Conservation (phyloP, 2,329 filamentous ascomycete species). For the Bipolaris cookei region DNA sequence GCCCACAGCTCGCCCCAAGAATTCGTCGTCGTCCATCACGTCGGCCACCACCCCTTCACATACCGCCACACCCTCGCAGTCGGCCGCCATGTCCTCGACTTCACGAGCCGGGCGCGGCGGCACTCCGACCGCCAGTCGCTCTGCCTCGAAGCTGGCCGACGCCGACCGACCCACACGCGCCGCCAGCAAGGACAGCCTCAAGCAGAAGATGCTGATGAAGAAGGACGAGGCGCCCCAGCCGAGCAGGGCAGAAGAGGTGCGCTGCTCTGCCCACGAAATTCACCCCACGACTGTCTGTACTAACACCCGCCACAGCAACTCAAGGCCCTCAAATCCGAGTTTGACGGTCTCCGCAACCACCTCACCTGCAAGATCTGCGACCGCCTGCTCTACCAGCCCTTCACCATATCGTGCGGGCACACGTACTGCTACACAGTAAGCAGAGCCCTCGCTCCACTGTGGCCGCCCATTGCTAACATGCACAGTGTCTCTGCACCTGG, state of each 20-base stretch:
- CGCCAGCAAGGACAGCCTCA: slow-evolving; percentile 50
- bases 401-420: slow-evolving; percentile 71
- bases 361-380: slow-evolving; percentile 74
- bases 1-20: slow-evolving; percentile 40
- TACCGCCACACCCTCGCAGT: slow-evolving; percentile 28
- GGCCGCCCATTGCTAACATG: slow-evolving; percentile 28
- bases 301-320: slow-evolving; percentile 46
- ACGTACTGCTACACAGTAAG: slow-evolving; percentile 73
- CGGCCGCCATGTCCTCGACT: slow-evolving; percentile 36
- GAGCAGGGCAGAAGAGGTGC: slow-evolving; percentile 48
- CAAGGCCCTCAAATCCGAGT: slow-evolving; percentile 55
- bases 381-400: slow-evolving; percentile 72
- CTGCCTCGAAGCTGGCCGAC: slow-evolving; percentile 39
- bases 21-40: slow-evolving; percentile 35
- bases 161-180: slow-evolving; percentile 39
- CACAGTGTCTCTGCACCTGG: slow-evolving; percentile 64
- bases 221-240: slow-evolving; percentile 43
- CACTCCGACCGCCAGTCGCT: slow-evolving; percentile 38
- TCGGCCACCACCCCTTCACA: slow-evolving; percentile 35
- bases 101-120: slow-evolving; percentile 32
- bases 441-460: slow-evolving; percentile 21
- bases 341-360: slow-evolving; percentile 65
- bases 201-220: slow-evolving; percentile 44
- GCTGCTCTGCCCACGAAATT: not conserved
- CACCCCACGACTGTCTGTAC: slow-evolving; percentile 1